phyloP scores from a whole-genome alignment of 345 rosid species.

The Boechera divaricarpa region DNA sequence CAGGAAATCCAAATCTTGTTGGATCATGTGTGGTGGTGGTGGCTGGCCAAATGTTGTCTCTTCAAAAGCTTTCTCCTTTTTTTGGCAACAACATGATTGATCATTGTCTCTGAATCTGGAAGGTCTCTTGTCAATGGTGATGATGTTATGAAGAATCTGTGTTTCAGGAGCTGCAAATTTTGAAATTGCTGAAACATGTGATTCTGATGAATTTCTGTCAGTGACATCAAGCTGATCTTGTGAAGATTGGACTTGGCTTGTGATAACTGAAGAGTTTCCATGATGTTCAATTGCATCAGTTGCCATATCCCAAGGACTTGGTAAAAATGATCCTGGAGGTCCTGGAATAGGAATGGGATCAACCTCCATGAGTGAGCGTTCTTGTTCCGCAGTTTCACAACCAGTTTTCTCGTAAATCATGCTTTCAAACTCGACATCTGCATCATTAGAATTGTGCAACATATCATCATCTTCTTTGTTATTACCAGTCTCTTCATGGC shows the following conservation, averaged over 20 bases:
- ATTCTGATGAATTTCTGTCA: constrained; percentile 74
- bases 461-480: constrained; percentile 33
- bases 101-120: constrained; percentile 53
- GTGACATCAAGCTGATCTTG: constrained; percentile 66
- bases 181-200: constrained; percentile 70
- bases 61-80: constrained; percentile 64
- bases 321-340: constrained; percentile 94
- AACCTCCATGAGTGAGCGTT: constrained; percentile 68
- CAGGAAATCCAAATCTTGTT: constrained; percentile 22
- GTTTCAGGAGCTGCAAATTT: constrained; percentile 46
- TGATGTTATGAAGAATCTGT: constrained; percentile 34
- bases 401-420: constrained; percentile 46
- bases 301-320: constrained; percentile 84
- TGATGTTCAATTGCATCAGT: constrained; percentile 71
- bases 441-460: constrained; percentile 24
- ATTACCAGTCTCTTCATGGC: constrained; percentile 35
- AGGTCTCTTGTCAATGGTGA: constrained; percentile 50
- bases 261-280: constrained; percentile 80
- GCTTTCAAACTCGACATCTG: constrained; percentile 44
- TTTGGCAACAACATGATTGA: constrained; percentile 89
- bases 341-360: constrained; percentile 98
- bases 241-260: constrained; percentile 78
- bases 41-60: constrained; percentile 19
- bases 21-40: constrained; percentile 14
- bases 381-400: constrained; percentile 45